Evolutionary conservation across 345 rosid species (phyloP).

Genomic region (Lumnitzera racemosa): DNA sequence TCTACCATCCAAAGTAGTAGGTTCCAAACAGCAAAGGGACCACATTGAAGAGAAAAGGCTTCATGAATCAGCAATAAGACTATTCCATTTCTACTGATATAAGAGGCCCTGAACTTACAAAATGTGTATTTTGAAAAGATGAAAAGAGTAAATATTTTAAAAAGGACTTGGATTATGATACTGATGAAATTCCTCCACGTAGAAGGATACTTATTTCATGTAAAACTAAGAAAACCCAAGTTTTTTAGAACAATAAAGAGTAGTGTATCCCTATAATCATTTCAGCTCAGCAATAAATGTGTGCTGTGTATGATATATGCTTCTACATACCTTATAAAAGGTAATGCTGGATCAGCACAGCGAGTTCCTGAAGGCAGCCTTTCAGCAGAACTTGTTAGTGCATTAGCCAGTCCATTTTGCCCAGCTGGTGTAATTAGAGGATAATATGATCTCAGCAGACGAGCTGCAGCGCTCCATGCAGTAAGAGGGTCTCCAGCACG

Average conservation of each 20-base stretch:
- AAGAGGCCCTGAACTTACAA: background rate
- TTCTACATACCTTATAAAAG: slow-evolving; percentile 71
- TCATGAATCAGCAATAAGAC: background rate
- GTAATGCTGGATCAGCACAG: slow-evolving; percentile 95
- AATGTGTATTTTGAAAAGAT: background rate
- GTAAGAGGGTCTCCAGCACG: slow-evolving; percentile 97
- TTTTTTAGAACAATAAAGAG: too few relatives aligned
- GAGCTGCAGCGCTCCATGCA: slow-evolving; percentile 99
- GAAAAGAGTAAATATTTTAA: background rate
- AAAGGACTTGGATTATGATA: too few relatives aligned
- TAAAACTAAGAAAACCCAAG: too few relatives aligned
- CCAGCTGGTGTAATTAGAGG: slow-evolving; percentile 97
- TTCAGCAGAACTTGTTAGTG: slow-evolving; percentile 80
- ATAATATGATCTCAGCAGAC: slow-evolving; percentile 86
- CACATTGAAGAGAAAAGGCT: background rate
- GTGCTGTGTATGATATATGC: background rate
- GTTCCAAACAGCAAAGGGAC: too few relatives aligned
- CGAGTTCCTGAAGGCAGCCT: slow-evolving; percentile 95
- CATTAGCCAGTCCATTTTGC: slow-evolving; percentile 94
- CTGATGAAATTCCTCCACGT: too few relatives aligned
- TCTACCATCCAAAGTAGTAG: too few relatives aligned
- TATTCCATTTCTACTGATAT: background rate
- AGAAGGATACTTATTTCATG: too few relatives aligned
- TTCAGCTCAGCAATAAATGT: too few relatives aligned
- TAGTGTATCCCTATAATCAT: too few relatives aligned